Base-by-base conservation (phyloP, 176 grass and related monocot genomes). In the Oryza coarctata region DNA sequence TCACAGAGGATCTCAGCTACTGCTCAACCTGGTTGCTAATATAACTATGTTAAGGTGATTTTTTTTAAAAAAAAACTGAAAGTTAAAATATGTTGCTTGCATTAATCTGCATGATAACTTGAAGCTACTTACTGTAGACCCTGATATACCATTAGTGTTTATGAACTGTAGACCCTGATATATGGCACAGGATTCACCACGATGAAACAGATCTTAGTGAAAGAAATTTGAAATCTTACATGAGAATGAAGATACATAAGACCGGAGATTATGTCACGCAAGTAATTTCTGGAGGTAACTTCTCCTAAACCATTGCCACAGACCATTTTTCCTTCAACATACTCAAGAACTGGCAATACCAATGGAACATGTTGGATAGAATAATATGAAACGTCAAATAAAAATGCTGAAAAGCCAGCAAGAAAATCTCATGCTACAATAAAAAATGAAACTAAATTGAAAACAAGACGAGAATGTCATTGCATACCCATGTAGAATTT, bases 171-270 rank as follows among this genome's bases (percentile, higher is more conserved):
- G 41, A 34, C 1, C 38, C 22, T 70, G 33, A 43, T 55, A 20
- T 44, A 55, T 60, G 15, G 22, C 69, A 75, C 45, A 38, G 9
- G 22, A 80, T 69, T 80, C 50, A 75, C 38, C 17, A 41, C 3
- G 30, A 28, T 79, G 70, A 29, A 74, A 12, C 28, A 47, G 40
- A 36, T 77, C 32, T 13, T 22, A 61, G 20, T 69, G 5, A 73
- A 23, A n/a, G 47, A 71, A 76, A 61, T 63, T 12, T 47, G 69
- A 80, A 45, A 60, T 9, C 88, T 92, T 93, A 98, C 92, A 91
- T 98, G 90, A 84, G 90, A 85, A 47, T 98, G 95, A 62, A 98
- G 95, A 82, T 95, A 98, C 71, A 94, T 84, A 40, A 98, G 82
- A 74, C 90, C 90, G 74, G 84, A 89, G 78, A 98, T 79, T 39